Percentiles rank a stretch among this genome's conserved stretches.
phyloP scores from a whole-genome alignment of 139 green algal species.

The Eudorina sp. region DNA sequence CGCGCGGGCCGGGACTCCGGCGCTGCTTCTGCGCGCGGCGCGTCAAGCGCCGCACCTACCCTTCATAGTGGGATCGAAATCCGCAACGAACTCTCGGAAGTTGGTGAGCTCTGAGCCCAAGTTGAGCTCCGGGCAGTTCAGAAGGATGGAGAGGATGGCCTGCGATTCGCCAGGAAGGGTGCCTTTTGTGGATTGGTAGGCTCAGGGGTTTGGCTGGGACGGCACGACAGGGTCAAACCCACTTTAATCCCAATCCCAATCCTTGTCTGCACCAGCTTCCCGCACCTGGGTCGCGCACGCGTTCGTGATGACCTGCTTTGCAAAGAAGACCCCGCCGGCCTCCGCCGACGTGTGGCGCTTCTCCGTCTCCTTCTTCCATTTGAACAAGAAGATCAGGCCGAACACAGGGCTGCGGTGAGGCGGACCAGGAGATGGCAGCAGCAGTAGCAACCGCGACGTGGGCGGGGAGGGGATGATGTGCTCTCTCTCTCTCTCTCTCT shows the following conservation, averaged over 20 bases:
- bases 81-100: slow-evolving; percentile 90
- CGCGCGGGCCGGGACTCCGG: too few species aligned
- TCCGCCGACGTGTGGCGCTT: slow-evolving; percentile 63
- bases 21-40: not conserved
- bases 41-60: not conserved
- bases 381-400: slow-evolving; percentile 99
- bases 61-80: slow-evolving; percentile 71
- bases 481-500: too few species aligned
- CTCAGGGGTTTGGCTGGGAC: not conserved
- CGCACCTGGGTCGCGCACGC: slow-evolving; percentile 91
- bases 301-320: slow-evolving; percentile 96
- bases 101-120: slow-evolving; percentile 80
- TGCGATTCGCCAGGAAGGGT: slow-evolving; percentile 53
- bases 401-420: slow-evolving; percentile 95
- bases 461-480: too few species aligned
- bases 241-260: too few species aligned
- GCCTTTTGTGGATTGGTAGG: not conserved
- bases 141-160: slow-evolving; percentile 95
- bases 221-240: too few species aligned
- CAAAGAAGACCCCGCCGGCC: slow-evolving; percentile 92
- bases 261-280: too few species aligned
- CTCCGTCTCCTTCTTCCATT: slow-evolving; percentile 89
- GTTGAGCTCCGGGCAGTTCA: slow-evolving; percentile 85
- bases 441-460: too few species aligned
- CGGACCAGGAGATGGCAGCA: too few species aligned